Percentiles rank a stretch among this genome's conserved stretches.
Conservation (phyloP, 169 alveolate species). For the Eimeria tenella region DNA sequence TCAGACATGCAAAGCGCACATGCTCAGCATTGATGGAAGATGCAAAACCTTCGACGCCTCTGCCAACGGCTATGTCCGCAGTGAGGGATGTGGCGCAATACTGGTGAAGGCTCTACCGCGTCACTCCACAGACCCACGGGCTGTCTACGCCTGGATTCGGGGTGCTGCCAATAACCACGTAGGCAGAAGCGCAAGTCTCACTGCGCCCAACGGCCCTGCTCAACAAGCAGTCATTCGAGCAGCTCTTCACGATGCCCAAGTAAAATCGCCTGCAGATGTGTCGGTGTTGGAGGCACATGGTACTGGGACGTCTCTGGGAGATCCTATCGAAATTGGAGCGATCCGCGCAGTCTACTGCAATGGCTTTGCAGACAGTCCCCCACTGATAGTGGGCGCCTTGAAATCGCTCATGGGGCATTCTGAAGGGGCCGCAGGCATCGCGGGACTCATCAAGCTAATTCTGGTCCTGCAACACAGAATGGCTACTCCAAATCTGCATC, state of each 20-base stretch:
- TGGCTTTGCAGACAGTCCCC: constrained; percentile 12
- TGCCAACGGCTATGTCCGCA: constrained; percentile 85
- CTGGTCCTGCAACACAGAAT: constrained; percentile 78
- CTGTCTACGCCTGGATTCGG: constrained; percentile 77
- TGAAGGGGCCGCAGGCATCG: constrained; percentile 86
- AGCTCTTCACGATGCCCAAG: constrained; percentile 68
- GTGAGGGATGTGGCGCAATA: constrained; percentile 86
- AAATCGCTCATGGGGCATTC: constrained; percentile 82
- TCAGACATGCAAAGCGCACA: constrained; percentile 81
- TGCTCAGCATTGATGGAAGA: constrained; percentile 82
- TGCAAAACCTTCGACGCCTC: constrained; percentile 85
- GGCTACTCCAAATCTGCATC: constrained; percentile 84
- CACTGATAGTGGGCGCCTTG: constrained; percentile 82
- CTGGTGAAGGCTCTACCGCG: constrained; percentile 63
- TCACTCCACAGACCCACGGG: not conserved
- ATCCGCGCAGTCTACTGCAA: constrained; percentile 81
- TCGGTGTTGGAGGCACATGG: constrained; percentile 83
- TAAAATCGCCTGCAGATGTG: constrained; percentile 67
- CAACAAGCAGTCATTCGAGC: constrained; percentile 82
- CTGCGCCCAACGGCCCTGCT: constrained; percentile 87
- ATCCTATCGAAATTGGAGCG: constrained; percentile 85
- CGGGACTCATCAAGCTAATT: constrained; percentile 83
- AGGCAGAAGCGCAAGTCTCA: constrained; percentile 85
- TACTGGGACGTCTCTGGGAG: constrained; percentile 87
- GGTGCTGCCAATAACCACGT: constrained; percentile 84